Evolutionary conservation across 2,329 filamentous ascomycete species (phyloP).

Genomic region (Fusarium secorum): DNA sequence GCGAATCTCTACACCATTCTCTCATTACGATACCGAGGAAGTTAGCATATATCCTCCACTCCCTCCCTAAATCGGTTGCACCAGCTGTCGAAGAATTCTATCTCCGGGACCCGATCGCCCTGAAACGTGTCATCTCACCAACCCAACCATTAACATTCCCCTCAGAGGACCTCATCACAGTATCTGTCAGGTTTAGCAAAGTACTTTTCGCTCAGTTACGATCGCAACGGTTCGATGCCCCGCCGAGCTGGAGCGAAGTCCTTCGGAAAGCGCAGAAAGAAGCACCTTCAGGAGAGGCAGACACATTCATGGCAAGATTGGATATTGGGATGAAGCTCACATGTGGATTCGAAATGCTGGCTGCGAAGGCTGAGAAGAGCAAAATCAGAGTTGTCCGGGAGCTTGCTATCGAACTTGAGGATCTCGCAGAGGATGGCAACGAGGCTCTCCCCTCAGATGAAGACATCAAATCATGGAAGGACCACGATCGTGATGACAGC

Average conservation of each 20-base stretch:
- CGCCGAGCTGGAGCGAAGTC: slow-evolving; percentile 57
- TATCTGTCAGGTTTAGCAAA: slow-evolving; percentile 84
- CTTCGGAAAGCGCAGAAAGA: slow-evolving; percentile 35
- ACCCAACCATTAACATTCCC: slow-evolving; percentile 68
- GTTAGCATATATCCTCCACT: slow-evolving; percentile 79
- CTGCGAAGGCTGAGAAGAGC: slow-evolving; percentile 70
- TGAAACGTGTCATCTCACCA: slow-evolving; percentile 71
- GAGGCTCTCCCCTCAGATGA: slow-evolving; percentile 70
- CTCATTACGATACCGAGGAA: slow-evolving; percentile 79
- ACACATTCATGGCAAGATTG: slow-evolving; percentile 45
- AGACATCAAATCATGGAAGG: slow-evolving; percentile 77
- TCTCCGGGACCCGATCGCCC: slow-evolving; percentile 79
- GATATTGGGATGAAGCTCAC: slow-evolving; percentile 89
- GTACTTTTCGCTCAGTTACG: slow-evolving; percentile 90
- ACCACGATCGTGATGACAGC: slow-evolving; percentile 72
- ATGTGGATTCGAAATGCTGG: slow-evolving; percentile 89
- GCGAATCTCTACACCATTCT: slow-evolving; percentile 77
- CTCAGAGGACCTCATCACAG: slow-evolving; percentile 79
- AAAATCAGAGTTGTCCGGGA: slow-evolving; percentile 76
- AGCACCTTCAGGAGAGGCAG: slow-evolving; percentile 13
- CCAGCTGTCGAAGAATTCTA: slow-evolving; percentile 93
- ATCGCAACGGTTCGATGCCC: slow-evolving; percentile 81
- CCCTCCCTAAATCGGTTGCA: slow-evolving; percentile 77
- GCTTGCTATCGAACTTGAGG: slow-evolving; percentile 77
- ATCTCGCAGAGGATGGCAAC: slow-evolving; percentile 76